phyloP scores from a whole-genome alignment of 2,329 filamentous ascomycete genomes.

The Fusarium agapanthi region DNA sequence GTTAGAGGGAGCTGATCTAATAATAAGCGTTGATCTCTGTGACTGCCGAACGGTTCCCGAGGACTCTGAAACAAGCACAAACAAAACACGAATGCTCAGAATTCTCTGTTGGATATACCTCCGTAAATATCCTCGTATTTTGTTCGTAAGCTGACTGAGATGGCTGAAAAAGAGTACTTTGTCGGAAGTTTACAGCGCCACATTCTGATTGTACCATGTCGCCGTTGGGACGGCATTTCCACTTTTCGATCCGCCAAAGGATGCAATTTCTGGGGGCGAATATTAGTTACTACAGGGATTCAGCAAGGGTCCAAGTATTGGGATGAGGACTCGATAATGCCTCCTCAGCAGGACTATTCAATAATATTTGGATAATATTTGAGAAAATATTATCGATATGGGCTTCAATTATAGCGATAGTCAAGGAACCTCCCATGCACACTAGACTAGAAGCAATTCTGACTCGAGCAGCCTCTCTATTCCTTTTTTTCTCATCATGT shows the following conservation, averaged over 20 bases:
- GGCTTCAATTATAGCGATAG: background rate
- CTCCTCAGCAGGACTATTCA: background rate
- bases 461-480: background rate
- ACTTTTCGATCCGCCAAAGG: slow-evolving; percentile 30
- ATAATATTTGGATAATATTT: background rate
- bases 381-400: background rate
- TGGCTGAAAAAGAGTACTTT: background rate
- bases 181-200: slow-evolving; percentile 26
- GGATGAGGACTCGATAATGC: background rate
- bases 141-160: background rate
- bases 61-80: slow-evolving; percentile 5
- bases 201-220: slow-evolving; percentile 1
- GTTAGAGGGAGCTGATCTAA: slow-evolving; percentile 24
- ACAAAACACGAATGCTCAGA: background rate
- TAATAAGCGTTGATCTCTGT: slow-evolving; percentile 12
- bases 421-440: background rate
- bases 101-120: background rate
- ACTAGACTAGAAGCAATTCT: background rate
- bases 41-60: slow-evolving; percentile 14
- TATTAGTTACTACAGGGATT: background rate
- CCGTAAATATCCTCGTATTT: background rate
- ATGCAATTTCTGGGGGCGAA: slow-evolving; percentile 21
- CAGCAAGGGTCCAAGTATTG: slow-evolving; percentile 11
- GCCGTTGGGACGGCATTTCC: slow-evolving; percentile 13
- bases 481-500: background rate